These are phyloP conservation scores for Russula olivacea DNA, from an alignment of 768 basidiomycete species.

Conservation along the genomic window DNA sequence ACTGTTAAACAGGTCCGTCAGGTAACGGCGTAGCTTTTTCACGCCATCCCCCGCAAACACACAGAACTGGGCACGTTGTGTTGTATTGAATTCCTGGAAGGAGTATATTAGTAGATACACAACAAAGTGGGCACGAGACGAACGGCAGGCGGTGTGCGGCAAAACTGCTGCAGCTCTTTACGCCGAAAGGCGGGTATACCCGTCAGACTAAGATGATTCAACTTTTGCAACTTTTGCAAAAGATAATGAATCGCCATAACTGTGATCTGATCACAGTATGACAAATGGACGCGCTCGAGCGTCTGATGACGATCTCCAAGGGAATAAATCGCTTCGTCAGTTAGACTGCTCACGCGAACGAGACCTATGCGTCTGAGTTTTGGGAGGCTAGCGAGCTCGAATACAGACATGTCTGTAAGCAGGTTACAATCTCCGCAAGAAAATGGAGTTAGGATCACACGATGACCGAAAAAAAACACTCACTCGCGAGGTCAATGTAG, in stretches of 20 bases:
- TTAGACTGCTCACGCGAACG: slow-evolving; percentile 87
- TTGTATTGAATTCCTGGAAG: slow-evolving; percentile 80
- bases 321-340: slow-evolving; percentile 88
- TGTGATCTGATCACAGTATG: slow-evolving; percentile 93
- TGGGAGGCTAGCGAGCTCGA: slow-evolving; percentile 80
- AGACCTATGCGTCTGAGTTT: slow-evolving; percentile 93
- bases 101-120: not conserved
- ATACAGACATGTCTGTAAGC: slow-evolving; percentile 90
- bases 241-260: slow-evolving; percentile 89
- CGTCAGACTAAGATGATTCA: slow-evolving; percentile 95
- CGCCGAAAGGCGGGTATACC: slow-evolving; percentile 90
- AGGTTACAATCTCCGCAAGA: slow-evolving; percentile 62
- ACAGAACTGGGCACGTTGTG: slow-evolving; percentile 87
- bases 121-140: slow-evolving; percentile 29
- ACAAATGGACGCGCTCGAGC: slow-evolving; percentile 92
- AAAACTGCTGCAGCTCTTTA: slow-evolving; percentile 81
- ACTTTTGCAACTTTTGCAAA: slow-evolving; percentile 78
- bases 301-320: slow-evolving; percentile 81
- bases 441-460: slow-evolving; percentile 18
- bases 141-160: slow-evolving; percentile 81
- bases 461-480: slow-evolving; percentile 28
- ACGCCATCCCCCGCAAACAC: slow-evolving; percentile 95
- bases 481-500: slow-evolving; percentile 96
- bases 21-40: slow-evolving; percentile 67
- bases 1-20: slow-evolving; percentile 69